A percentile compares a stretch with the other conserved stretches of the same genome.
Evolutionary conservation across 106 monocot genomes (phyloP).

Genomic region (Narthecium ossifragum): DNA sequence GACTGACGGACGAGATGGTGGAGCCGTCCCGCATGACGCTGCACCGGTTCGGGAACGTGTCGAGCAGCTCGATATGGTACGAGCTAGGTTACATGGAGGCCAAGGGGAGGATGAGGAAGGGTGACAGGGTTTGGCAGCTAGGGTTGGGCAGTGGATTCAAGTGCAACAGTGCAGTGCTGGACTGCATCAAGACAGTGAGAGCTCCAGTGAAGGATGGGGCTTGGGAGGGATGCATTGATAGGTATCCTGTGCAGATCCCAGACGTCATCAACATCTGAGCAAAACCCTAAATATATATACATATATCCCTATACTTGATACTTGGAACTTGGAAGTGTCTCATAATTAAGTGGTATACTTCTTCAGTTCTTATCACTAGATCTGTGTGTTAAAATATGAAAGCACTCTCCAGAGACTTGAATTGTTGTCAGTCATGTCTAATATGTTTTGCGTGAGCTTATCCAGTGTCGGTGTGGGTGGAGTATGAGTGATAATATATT

Average conservation of each 20-base stretch:
- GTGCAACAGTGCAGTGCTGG: slow-evolving; percentile 37
- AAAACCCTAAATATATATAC: too few species aligned
- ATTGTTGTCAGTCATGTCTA: too few species aligned
- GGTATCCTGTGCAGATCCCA: neutral
- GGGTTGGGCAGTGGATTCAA: slow-evolving; percentile 37
- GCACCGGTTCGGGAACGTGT: slow-evolving; percentile 27
- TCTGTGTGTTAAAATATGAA: too few species aligned
- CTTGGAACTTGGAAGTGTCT: too few species aligned
- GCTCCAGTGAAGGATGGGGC: neutral
- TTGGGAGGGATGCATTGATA: neutral
- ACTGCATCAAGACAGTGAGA: neutral
- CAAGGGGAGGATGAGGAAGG: slow-evolving; percentile 13
- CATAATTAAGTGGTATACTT: too few species aligned
- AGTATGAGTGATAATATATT: too few species aligned
- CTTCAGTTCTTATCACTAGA: too few species aligned
- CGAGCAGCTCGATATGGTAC: slow-evolving; percentile 28
- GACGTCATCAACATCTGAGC: neutral
- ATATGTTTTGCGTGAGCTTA: too few species aligned
- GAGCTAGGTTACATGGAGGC: slow-evolving; percentile 16
- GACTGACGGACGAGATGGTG: slow-evolving; percentile 6
- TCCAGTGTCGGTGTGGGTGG: too few species aligned
- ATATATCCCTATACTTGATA: too few species aligned
- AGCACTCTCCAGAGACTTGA: too few species aligned
- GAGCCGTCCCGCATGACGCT: slow-evolving; percentile 28
- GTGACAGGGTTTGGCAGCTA: slow-evolving; percentile 25